Evolutionary conservation across 108 stramenopile species (phyloP), one percentile per base, ranked within the genome.

Genomic region (Stephanodiscus triporus): DNA sequence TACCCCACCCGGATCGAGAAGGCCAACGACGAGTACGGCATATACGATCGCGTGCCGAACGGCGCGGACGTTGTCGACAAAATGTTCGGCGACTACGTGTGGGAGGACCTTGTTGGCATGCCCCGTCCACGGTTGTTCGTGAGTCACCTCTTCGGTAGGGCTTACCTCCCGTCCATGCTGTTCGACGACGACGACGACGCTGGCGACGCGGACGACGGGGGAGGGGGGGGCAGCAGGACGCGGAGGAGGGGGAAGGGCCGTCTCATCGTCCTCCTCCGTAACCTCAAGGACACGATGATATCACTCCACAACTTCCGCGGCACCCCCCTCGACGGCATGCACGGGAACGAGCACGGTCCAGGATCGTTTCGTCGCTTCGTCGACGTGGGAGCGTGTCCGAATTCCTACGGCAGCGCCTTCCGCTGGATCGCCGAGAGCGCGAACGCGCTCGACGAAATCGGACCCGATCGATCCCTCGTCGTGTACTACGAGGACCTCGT

Each of bases 221-320:
- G 43, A 14, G 2, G 14, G 14, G 14, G 14, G 16, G 16, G 14
- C 2, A 17, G 43, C 14, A 2, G 43, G 43, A 2, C 14, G 43
- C 14, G 14, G 14, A 45, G 43, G 16, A 45, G 43, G 63, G 76
- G 68, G n/a, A 76, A 24, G 43, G 76, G 76, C 10, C 50, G 72
- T 2, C 65, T 78, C 47, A 73, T 78, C 26, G 54, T 78, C 14
- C 56, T 78, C 8, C 9, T 73, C 0, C 63, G 77, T 4, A 78
- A 78, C 37, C 63, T 72, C 22, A 78, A 73, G 50, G 77, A 78
- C 22, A 42, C 72, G 2, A 23, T 78, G 30, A 30, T 50, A 42
- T 73, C 72, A 65, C 72, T 78, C 17, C 77, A 78, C 40, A 53
- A 68, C 45, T 78, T 78, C 36, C 72, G 77, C 5, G 77, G 77